Percentiles rank a stretch among this genome's conserved stretches.
phyloP scores from a whole-genome alignment of 73 alveolate genomes.

The Paramecium primaurelia region DNA sequence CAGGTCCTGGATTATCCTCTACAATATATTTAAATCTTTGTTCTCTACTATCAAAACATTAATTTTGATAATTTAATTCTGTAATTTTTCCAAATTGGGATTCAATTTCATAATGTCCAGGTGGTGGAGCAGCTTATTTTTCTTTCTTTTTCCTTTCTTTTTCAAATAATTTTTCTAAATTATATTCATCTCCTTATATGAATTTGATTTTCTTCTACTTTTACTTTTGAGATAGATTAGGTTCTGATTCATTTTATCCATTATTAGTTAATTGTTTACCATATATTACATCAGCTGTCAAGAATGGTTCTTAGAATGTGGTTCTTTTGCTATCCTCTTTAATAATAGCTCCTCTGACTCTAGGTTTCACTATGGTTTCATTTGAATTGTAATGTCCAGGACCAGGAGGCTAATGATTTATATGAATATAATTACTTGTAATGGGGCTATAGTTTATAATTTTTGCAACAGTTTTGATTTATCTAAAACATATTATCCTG shows the following conservation, averaged over 20 bases:
- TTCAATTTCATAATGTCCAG: slow-evolving; percentile 40
- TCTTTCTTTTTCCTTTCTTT: not conserved
- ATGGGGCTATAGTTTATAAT: not conserved
- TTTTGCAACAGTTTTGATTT: not conserved
- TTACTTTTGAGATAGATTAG: not conserved
- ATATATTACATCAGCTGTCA: slow-evolving; percentile 2
- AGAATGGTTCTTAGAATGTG: not conserved
- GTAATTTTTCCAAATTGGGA: slow-evolving; percentile 29
- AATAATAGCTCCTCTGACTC: not conserved
- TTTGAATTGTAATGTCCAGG: slow-evolving; percentile 16
- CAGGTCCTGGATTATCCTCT: slow-evolving; percentile 40
- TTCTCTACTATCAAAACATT: slow-evolving; percentile 52
- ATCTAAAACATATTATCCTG: not conserved
- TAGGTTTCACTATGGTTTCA: not conserved
- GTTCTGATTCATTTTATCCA: not conserved
- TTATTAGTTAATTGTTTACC: not conserved
- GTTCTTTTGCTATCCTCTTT: not conserved
- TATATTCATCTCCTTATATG: not conserved
- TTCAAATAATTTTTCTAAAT: not conserved
- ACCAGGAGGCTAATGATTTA: slow-evolving; percentile 1
- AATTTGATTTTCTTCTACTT: not conserved
- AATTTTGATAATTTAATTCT: not conserved
- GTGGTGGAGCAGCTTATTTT: slow-evolving; percentile 23
- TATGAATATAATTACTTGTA: not conserved
- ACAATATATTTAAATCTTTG: slow-evolving; percentile 12